Percentiles rank a stretch among this genome's conserved stretches.
phyloP scores from a whole-genome alignment of 345 rosid species.

The Salix brachista region DNA sequence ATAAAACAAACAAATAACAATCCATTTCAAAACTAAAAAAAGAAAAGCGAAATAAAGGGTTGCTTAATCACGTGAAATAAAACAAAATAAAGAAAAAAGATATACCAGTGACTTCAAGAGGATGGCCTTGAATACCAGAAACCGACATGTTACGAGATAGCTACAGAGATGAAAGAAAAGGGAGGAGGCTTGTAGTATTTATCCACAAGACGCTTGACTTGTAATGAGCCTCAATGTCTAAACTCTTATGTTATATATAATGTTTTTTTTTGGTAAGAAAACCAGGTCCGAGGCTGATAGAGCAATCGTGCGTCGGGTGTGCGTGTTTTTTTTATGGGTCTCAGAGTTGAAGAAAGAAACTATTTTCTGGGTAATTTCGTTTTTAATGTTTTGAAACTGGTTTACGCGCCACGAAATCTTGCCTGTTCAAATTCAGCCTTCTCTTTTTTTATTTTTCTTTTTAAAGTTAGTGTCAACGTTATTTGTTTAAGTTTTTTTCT shows the following conservation, averaged over 20 bases:
- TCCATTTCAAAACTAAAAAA: neutral
- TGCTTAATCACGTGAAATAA: neutral
- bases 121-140: constrained; percentile 63
- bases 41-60: neutral
- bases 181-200: neutral
- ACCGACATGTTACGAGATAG: constrained; percentile 28
- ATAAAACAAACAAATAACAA: neutral
- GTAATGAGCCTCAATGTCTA: neutral
- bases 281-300: neutral
- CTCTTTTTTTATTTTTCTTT: too few species aligned
- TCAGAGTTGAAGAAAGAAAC: neutral
- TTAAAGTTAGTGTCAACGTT: too few species aligned
- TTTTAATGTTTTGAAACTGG: neutral
- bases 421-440: neutral
- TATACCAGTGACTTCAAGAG: constrained; percentile 74
- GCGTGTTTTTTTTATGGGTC: neutral
- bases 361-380: neutral
- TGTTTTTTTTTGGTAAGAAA: neutral
- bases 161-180: neutral
- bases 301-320: neutral
- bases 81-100: neutral
- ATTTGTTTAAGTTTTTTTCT: too few species aligned
- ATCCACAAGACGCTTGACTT: neutral
- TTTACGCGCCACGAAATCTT: neutral
- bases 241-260: neutral